A percentile compares a stretch with the other conserved stretches of the same genome.
Evolutionary conservation across 2,329 filamentous ascomycete genomes (phyloP).

Genomic region (Colletotrichum endophyticum): DNA sequence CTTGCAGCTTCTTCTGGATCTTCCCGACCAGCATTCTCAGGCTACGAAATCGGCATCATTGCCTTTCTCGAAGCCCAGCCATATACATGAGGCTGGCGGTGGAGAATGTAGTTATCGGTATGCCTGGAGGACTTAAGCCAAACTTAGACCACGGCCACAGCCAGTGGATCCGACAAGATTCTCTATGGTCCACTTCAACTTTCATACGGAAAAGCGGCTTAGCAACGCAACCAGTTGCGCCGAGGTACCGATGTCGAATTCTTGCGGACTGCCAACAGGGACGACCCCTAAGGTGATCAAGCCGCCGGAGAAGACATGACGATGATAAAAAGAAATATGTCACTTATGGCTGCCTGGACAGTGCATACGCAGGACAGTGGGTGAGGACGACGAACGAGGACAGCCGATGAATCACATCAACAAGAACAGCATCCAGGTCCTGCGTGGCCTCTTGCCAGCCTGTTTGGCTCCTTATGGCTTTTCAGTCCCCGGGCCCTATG

Average conservation of each 20-base stretch:
- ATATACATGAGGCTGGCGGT: no score
- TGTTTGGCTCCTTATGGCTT: neutral
- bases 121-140: neutral
- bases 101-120: no score
- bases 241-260: neutral
- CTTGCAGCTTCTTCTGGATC: accelerated
- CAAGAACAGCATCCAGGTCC: neutral
- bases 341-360: neutral
- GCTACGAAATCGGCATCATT: neutral
- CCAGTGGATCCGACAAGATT: neutral
- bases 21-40: neutral
- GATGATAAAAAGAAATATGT: neutral
- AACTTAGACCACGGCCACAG: neutral
- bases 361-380: neutral
- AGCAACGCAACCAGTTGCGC: neutral
- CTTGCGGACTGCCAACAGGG: neutral
- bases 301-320: neutral
- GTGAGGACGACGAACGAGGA: neutral
- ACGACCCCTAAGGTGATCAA: neutral
- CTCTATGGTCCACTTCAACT: neutral
- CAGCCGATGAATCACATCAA: neutral
- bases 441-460: neutral
- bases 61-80: neutral
- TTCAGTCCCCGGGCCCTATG: neutral
- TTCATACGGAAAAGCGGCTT: neutral